Percentiles rank a stretch among this genome's conserved stretches.
Conservation (phyloP, 1,284 basidiomycete genomes). For the Apiotrichum akiyoshidainum region DNA sequence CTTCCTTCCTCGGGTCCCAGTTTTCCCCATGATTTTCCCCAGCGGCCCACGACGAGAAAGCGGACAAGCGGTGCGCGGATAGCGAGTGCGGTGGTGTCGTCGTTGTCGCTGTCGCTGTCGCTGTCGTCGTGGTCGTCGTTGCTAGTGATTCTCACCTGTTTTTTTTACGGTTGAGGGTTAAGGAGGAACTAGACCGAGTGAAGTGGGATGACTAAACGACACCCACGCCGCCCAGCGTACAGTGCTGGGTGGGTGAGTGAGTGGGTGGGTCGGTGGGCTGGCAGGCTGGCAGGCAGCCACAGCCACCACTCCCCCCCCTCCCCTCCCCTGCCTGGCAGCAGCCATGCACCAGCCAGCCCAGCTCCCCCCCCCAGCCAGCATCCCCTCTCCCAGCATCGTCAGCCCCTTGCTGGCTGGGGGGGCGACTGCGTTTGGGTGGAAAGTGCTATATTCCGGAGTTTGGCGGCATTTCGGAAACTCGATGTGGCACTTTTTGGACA, state of each 20-base stretch:
- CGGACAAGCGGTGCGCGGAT: too few species aligned
- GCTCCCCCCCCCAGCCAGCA: too few species aligned
- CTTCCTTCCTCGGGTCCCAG: too few species aligned
- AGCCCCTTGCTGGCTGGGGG: not conserved
- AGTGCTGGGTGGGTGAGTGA: not conserved
- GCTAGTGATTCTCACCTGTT: constrained; percentile 7
- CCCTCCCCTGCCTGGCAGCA: not conserved
- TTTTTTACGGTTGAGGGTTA: constrained; percentile 15
- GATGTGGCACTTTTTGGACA: constrained; percentile 1
- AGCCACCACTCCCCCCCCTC: not conserved
- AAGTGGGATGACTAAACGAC: not conserved
- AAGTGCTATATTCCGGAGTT: constrained; percentile 2
- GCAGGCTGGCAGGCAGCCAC: not conserved
- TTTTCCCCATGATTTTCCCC: too few species aligned
- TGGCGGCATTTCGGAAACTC: not conserved
- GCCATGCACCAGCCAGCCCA: not conserved
- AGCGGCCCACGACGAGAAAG: too few species aligned
- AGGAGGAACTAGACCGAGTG: not conserved
- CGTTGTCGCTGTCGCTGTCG: not conserved
- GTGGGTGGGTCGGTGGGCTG: too few species aligned
- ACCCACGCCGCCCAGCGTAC: not conserved
- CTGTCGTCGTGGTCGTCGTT: not conserved
- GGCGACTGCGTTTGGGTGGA: too few species aligned
- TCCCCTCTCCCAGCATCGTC: too few species aligned
- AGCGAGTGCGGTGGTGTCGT: not conserved